Base-by-base conservation (phyloP, 257 asterid species). In the Solanum medicagineum region DNA sequence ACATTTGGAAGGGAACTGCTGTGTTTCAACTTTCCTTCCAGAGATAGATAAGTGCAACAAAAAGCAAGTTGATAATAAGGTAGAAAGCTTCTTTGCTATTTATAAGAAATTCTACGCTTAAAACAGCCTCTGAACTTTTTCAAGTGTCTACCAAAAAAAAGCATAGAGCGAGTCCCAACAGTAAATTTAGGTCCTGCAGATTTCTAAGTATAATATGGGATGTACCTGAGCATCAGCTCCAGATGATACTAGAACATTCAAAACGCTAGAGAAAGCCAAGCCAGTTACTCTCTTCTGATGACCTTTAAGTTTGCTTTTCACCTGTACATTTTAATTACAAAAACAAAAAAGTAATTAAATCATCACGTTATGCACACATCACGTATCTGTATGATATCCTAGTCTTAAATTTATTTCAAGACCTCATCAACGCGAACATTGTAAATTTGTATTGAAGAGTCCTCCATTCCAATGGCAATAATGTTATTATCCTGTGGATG, bases 151-250 rank as follows among this genome's bases (percentile, higher is more conserved):
- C 45, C 70, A 68, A 45, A 44, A 57, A 29, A 12, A 12, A 1
- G 42, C 44, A 56, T 24, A 12, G 42, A 60, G 24, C 20, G 49
- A 83, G 60, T 75, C 15, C 82, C 12, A 45, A 54, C 42, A 71
- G 54, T 79, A 36, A 77, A 26, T 51, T 24, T 16, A 17, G 63
- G 47, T 77, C 63, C 62, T 14, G 83, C 65, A 77, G 47, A 24
- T 45, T 75, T 75, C 22, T 1, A 75, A 75, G 60, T 24, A 49
- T 26, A 51, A 26, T 24, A 11, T 17, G 47, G 42, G 8, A 83
- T 29, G n/a, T 85, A 93, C 98, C 96, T 94, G 94, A 83, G 91
- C 93, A 88, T 94, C 97, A 66, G 94, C 94, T 77, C 94, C 92
- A 7, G 95, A 88, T 44, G 98, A 94, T 51, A 92, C 95, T 44